Evolutionary conservation across 1,139 yeast genomes (phyloP).

Genomic region (Suhomyces choctaworum): DNA sequence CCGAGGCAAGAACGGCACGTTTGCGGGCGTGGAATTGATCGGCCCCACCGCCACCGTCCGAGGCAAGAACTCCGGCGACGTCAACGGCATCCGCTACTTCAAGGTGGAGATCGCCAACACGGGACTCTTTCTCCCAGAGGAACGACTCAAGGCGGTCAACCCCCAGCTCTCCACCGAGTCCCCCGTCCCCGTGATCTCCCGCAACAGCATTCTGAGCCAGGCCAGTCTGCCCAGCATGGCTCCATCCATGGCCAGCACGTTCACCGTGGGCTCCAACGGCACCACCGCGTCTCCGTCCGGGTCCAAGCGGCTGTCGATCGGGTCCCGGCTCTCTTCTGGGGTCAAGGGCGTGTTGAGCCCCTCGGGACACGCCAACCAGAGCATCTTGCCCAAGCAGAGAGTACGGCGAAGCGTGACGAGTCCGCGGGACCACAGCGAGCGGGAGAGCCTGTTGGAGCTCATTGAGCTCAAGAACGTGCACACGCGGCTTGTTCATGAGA

Average conservation of each 20-base stretch:
- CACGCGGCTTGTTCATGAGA: conserved; percentile 27
- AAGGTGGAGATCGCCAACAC: conserved; percentile 59
- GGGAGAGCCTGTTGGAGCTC: conserved; percentile 13
- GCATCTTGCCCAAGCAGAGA: conserved; percentile 10
- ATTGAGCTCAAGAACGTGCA: conserved; percentile 21
- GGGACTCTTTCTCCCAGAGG: conserved; percentile 75
- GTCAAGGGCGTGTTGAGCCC: conserved; percentile 16
- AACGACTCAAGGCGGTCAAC: conserved; percentile 51
- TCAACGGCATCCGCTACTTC: conserved; percentile 46
- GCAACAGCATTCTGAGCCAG: conserved; percentile 8
- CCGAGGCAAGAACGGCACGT: conserved; percentile 69
- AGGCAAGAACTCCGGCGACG: conserved; percentile 49
- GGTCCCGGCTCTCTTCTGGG: conserved; percentile 13
- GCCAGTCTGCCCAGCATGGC: conserved; percentile 3
- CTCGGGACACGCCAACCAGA: conserved; percentile 9
- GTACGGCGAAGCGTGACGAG: conserved; percentile 8
- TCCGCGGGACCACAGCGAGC: conserved; percentile 9
- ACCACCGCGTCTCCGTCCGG: conserved; percentile 1
- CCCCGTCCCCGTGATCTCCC: conserved; percentile 1
- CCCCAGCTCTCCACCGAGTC: conserved; percentile 20
- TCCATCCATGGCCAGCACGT: conserved; percentile 1
- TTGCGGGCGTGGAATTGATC: conserved; percentile 82
- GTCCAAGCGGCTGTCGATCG: conserved; percentile 14
- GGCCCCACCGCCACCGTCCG: conserved; percentile 56
- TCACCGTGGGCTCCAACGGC: conserved; percentile 1